Evolutionary conservation across 495 filamentous ascomycete genomes (phyloP).

Genomic region (Evansstolkia leycettana): DNA sequence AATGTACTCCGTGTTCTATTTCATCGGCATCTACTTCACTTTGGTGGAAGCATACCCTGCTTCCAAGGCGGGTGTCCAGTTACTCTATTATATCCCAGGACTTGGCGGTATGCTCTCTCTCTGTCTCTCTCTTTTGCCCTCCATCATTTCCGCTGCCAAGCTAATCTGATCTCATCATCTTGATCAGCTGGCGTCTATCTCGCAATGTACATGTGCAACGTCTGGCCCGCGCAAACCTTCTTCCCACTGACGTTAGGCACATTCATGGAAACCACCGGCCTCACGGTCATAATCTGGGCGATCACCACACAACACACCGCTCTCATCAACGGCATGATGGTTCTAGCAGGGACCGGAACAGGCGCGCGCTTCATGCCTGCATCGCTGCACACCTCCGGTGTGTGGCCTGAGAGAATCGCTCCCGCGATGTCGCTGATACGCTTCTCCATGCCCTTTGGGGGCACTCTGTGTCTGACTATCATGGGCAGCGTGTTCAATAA

Average conservation of each 20-base stretch:
- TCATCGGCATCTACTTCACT: constrained; percentile 46
- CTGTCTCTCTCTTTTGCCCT: no score
- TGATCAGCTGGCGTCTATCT: constrained; percentile 33
- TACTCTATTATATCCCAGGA: constrained; percentile 38
- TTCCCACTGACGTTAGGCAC: constrained; percentile 36
- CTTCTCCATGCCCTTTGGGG: constrained; percentile 43
- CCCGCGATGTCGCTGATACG: constrained; percentile 37
- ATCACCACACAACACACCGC: constrained; percentile 21
- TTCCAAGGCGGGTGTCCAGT: constrained; percentile 33
- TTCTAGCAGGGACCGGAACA: constrained; percentile 42
- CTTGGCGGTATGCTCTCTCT: constrained; percentile 18
- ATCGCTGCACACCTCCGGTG: constrained; percentile 39
- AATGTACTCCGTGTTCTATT: constrained; percentile 46
- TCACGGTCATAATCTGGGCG: constrained; percentile 34
- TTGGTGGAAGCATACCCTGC: constrained; percentile 35
- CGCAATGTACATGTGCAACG: constrained; percentile 41
- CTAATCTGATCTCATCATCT: not conserved
- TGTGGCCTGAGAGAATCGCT: constrained; percentile 38
- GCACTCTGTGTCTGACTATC: constrained; percentile 42
- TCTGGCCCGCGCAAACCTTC: constrained; percentile 44
- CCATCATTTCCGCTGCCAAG: not conserved
- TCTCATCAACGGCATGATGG: constrained; percentile 48
- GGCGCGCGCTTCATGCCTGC: constrained; percentile 37
- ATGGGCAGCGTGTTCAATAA: constrained; percentile 53
- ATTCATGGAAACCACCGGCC: constrained; percentile 32